phyloP scores from a whole-genome alignment of 768 basidiomycete species.

The Russula olivacea region DNA sequence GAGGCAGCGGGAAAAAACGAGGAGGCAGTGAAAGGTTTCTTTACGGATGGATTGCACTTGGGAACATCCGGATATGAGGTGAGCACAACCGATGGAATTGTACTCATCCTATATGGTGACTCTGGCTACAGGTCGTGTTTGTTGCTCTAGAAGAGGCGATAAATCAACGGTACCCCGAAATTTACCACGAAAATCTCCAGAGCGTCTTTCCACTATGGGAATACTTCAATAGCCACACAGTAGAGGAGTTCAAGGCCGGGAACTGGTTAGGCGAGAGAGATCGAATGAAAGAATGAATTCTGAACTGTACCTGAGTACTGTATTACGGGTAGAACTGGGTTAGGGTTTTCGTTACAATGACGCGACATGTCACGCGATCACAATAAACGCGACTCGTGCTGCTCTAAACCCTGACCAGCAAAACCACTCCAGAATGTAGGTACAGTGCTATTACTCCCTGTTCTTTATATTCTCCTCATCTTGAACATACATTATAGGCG shows the following conservation, averaged over 20 bases:
- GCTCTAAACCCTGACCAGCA: background rate
- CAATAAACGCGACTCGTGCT: background rate
- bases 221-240: slow-evolving; percentile 24
- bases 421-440: slow-evolving; percentile 1
- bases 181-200: slow-evolving; percentile 57
- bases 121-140: slow-evolving; percentile 51
- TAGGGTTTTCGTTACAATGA: slow-evolving; percentile 3
- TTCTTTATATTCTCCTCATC: background rate
- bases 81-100: slow-evolving; percentile 27
- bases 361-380: slow-evolving; percentile 7
- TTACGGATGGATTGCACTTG: slow-evolving; percentile 78
- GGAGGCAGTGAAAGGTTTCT: slow-evolving; percentile 43
- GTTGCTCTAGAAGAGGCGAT: slow-evolving; percentile 56
- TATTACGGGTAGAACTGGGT: background rate
- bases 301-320: too few species aligned
- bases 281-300: background rate
- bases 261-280: background rate
- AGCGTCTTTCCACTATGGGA: slow-evolving; percentile 56
- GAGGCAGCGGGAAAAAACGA: slow-evolving; percentile 63
- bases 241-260: slow-evolving; percentile 22
- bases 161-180: slow-evolving; percentile 52
- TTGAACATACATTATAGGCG: background rate
- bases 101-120: background rate
- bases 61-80: slow-evolving; percentile 71
- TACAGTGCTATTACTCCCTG: background rate